Evolutionary conservation across 176 grass and related monocot genomes (phyloP), one percentile per base, ranked within the genome.

Genomic region (Zoysia pacifica): DNA sequence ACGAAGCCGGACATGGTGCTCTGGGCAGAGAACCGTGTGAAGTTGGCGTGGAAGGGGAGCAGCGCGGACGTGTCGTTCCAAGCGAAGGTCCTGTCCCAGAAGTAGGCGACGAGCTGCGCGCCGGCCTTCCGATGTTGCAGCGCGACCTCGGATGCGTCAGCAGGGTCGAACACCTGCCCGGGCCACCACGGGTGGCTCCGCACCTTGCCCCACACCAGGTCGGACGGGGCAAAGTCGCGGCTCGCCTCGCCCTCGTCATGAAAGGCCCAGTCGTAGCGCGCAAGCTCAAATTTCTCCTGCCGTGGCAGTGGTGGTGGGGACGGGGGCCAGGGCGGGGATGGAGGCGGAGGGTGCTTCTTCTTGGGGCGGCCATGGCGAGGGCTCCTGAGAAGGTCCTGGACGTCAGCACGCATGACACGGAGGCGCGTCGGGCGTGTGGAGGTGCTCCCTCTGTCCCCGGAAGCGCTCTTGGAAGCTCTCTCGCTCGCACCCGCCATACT

Each of bases 171-270:
- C 47, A 94, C 90, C 79, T 92, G 87, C 14, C 85, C 94, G 7
- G 94, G 94, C 94, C 94, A 97, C 94, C 94, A 97, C 5, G 94
- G 91, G 73, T 97, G 89, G 59, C 85, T 92, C 74, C 78, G 89
- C 83, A 97, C 91, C 84, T 94, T 97, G 75, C 89, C 86, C 91
- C 91, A 94, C 9, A 92, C 91, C 69, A 94, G 67, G 8, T 88
- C 75, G 9, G 81, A 80, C 44, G 87, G 72, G 20, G 63, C 45
- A 13, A 97, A 94, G 3, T 37, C 59, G 6, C 68, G 48, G 37
- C 7, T 62, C 15, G 40, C 60, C 36, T 85, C 86, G 10, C 71
- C 43, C 45, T 88, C 91, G 9, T 82, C 55, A 74, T 90, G 89
- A 43, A 94, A 94, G 3, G 72, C 52, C 20, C 70, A 91, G 37